These are phyloP conservation scores for Chaetomiaceae sp. DNA, from an alignment of 2,329 filamentous ascomycete species.

Conservation along the genomic window DNA sequence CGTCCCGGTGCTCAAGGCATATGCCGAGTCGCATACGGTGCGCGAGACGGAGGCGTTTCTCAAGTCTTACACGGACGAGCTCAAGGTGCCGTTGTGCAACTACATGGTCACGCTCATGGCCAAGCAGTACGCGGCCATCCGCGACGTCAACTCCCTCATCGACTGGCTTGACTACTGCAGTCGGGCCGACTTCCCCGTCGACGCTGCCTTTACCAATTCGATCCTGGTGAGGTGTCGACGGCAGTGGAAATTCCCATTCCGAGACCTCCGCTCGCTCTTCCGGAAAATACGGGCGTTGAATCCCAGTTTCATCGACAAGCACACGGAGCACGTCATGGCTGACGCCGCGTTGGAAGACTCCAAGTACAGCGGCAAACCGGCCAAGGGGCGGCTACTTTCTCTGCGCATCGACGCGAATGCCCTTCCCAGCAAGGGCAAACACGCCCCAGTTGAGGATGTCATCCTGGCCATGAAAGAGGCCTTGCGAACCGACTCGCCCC, in stretches of 20 bases:
- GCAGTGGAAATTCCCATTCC: conserved; percentile 37
- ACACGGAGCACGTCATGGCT: conserved; percentile 39
- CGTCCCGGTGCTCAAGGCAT: conserved; percentile 38
- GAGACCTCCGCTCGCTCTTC: conserved; percentile 34
- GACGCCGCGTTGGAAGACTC: conserved; percentile 34
- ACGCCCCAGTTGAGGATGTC: conserved; percentile 32
- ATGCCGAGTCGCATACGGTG: conserved; percentile 35
- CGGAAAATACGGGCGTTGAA: conserved; percentile 32
- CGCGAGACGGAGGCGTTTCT: conserved; percentile 39
- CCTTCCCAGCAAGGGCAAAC: conserved; percentile 26
- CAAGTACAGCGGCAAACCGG: conserved; percentile 19
- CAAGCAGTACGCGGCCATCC: conserved; percentile 39
- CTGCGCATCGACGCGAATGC: conserved; percentile 25
- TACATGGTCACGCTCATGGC: conserved; percentile 41
- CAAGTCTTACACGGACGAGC: conserved; percentile 33
- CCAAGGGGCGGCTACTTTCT: conserved; percentile 26
- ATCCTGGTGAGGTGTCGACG: conserved; percentile 37
- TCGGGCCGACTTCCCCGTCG: conserved; percentile 33
- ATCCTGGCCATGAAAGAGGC: conserved; percentile 40
- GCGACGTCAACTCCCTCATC: conserved; percentile 36
- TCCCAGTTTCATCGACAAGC: conserved; percentile 33
- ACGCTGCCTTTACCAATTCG: conserved; percentile 37
- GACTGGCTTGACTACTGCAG: conserved; percentile 40
- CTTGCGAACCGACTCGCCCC: conserved; percentile 32
- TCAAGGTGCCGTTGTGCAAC: conserved; percentile 34